Conservation (phyloP, 495 filamentous ascomycete species). For the Paragyromitra xinjiangensis region DNA sequence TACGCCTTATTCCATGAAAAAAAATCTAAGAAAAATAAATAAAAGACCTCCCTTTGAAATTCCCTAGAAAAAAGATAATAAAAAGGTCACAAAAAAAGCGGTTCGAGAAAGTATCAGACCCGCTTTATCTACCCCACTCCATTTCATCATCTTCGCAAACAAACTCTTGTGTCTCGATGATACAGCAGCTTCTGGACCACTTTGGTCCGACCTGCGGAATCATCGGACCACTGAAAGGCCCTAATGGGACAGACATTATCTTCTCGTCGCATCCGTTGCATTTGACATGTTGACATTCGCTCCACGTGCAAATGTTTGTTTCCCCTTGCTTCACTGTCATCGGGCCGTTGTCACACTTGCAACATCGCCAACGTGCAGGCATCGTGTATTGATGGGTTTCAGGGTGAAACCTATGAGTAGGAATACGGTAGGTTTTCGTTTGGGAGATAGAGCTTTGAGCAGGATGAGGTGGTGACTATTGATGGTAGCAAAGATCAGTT, state of each 20-base stretch:
- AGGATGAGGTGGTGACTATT: not conserved
- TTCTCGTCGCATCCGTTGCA: conserved; percentile 49
- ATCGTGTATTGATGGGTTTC: conserved; percentile 29
- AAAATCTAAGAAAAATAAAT: conserved; percentile 29
- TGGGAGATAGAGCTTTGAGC: not conserved
- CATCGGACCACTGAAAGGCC: conserved; percentile 16
- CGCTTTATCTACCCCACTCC: conserved; percentile 8
- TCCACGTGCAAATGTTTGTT: conserved; percentile 50
- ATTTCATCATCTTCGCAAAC: conserved; percentile 19
- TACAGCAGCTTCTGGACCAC: conserved; percentile 19
- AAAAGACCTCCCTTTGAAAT: not conserved
- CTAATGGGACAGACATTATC: conserved; percentile 47
- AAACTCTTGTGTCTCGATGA: conserved; percentile 5
- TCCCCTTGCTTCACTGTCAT: conserved; percentile 52
- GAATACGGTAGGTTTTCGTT: not conserved
- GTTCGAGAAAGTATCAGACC: conserved; percentile 2
- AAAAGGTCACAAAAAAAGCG: not conserved
- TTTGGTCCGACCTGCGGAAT: conserved; percentile 10
- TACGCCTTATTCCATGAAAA: conserved; percentile 46
- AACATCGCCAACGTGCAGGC: conserved; percentile 52
- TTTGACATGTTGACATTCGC: conserved; percentile 49
- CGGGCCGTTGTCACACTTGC: conserved; percentile 53
- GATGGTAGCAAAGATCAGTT: not conserved
- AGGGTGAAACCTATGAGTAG: not conserved
- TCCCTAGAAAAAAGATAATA: conserved; percentile 11